Evolutionary conservation across 1,284 basidiomycete species (phyloP).

Genomic region (Ustilago curta): DNA sequence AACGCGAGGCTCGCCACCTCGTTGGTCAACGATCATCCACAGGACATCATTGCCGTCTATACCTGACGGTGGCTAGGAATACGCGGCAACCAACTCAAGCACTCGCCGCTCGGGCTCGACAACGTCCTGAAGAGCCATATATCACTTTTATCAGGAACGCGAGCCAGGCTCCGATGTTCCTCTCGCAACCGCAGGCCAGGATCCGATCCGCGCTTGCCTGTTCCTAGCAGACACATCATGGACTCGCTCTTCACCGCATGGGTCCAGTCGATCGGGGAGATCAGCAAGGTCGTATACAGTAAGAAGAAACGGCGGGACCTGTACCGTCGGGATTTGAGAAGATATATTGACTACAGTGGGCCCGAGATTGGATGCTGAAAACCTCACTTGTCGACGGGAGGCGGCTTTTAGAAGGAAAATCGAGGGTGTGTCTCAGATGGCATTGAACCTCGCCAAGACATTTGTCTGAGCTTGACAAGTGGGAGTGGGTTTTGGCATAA

Average conservation of each 20-base stretch:
- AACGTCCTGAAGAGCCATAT: not conserved
- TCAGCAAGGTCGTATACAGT: no score
- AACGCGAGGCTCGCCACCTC: no score
- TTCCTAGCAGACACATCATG: no score
- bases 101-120: not conserved
- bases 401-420: conserved; percentile 3
- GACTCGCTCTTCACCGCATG: no score
- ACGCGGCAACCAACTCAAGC: conserved; percentile 1
- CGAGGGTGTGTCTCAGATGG: conserved; percentile 19
- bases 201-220: no score
- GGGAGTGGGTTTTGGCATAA: not conserved
- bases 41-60: not conserved
- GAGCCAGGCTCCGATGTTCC: no score
- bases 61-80: not conserved
- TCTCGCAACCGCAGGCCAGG: no score
- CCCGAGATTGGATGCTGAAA: not conserved
- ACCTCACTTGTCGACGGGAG: not conserved
- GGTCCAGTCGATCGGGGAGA: no score
- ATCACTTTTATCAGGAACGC: not conserved
- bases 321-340: not conserved
- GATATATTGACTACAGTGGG: not conserved
- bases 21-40: no score
- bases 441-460: conserved; percentile 6
- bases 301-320: no score
- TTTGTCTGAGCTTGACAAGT: not conserved